These are phyloP conservation scores for Sporothrix luriei DNA, from an alignment of 2,329 filamentous ascomycete genomes.

Conservation along the genomic window DNA sequence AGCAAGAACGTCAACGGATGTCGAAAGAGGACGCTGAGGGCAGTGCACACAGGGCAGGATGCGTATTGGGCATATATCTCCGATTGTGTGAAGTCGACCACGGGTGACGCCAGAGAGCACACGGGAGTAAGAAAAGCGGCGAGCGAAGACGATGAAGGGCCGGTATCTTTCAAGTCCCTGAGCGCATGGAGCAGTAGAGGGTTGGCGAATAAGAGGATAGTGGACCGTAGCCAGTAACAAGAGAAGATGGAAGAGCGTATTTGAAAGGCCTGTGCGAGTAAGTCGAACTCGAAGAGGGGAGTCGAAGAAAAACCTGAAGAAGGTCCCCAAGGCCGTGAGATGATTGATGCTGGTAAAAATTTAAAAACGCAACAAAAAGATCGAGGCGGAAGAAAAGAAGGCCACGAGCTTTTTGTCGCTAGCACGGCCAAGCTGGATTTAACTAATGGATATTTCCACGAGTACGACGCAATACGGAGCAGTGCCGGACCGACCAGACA, in stretches of 20 bases:
- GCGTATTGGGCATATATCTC: neutral
- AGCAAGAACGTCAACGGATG: neutral
- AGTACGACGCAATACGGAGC: neutral
- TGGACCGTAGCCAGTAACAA: neutral
- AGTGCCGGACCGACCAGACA: neutral
- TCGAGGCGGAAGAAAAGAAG: neutral
- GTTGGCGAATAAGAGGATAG: no score
- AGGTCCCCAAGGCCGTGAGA: neutral
- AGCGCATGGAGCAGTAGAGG: neutral
- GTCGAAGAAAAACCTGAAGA: neutral
- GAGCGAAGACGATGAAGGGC: neutral
- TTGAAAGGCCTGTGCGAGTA: neutral
- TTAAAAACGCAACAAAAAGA: neutral
- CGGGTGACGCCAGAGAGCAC: constrained; percentile 23
- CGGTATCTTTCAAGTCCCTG: neutral
- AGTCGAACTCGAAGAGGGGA: neutral
- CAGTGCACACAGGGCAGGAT: constrained; percentile 23
- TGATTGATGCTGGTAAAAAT: neutral
- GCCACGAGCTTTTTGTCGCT: neutral
- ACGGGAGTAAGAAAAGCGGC: neutral
- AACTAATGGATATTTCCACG: neutral
- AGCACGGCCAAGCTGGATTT: neutral
- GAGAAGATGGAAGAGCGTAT: neutral
- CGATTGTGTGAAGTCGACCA: constrained; percentile 19
- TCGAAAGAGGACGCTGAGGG: neutral